Conservation (phyloP, 1,139 yeast species). For the Yamadazyma buinensis region DNA sequence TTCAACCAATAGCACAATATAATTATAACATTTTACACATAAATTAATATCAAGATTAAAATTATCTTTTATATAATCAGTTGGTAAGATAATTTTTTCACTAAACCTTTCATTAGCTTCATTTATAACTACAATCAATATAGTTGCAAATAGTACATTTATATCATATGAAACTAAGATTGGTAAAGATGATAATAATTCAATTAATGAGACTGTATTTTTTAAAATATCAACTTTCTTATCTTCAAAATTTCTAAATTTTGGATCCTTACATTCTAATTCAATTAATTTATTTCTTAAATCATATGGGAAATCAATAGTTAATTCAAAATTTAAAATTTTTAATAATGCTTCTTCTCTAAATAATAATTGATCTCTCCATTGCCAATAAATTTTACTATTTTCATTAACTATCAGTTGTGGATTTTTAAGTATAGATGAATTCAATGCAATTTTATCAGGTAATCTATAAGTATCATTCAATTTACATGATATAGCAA, state of each 20-base stretch:
- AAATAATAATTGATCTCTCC: slow-evolving; percentile 45
- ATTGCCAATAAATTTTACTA: slow-evolving; percentile 41
- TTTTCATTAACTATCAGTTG: slow-evolving; percentile 35
- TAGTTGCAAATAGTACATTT: slow-evolving; percentile 31
- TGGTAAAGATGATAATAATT: slow-evolving; percentile 41
- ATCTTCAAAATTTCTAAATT: slow-evolving; percentile 18
- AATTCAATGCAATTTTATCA: slow-evolving; percentile 40
- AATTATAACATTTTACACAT: slow-evolving; percentile 33
- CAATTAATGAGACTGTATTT: slow-evolving; percentile 34
- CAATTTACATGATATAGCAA: slow-evolving; percentile 41
- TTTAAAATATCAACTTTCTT: slow-evolving; percentile 29
- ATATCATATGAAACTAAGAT: slow-evolving; percentile 34
- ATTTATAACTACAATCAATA: slow-evolving; percentile 25
- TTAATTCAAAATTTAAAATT: slow-evolving; percentile 39
- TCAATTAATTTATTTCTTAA: slow-evolving; percentile 24
- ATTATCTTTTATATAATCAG: slow-evolving; percentile 16
- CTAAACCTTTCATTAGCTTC: slow-evolving; percentile 27
- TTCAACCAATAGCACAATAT: slow-evolving; percentile 26
- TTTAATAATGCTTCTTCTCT: slow-evolving; percentile 42
- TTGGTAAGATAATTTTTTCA: slow-evolving; percentile 22
- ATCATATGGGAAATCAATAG: slow-evolving; percentile 37
- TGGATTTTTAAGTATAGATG: slow-evolving; percentile 35
- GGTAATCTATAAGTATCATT: slow-evolving; percentile 43
- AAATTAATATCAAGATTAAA: slow-evolving; percentile 17
- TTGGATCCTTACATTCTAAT: slow-evolving; percentile 3